Percentiles rank a stretch among this genome's conserved stretches.
These are phyloP conservation scores for Agaricus bisporus DNA, from an alignment of 768 basidiomycete species.

Conservation along the genomic window DNA sequence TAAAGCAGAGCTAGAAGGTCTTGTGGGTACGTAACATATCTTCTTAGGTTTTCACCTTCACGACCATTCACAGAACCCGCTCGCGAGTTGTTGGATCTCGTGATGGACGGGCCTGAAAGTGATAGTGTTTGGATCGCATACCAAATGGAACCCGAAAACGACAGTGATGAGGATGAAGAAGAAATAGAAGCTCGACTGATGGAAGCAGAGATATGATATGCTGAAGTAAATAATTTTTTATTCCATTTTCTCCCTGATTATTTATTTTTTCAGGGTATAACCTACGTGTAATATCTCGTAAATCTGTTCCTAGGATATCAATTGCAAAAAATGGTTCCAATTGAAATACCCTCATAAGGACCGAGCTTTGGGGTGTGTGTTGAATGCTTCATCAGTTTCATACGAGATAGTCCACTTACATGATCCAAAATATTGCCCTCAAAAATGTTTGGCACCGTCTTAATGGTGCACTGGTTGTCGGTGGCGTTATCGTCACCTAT, in stretches of 20 bases:
- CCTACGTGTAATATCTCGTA: background rate
- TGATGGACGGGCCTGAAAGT: slow-evolving; percentile 70
- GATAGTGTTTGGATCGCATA: slow-evolving; percentile 61
- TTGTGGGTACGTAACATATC: slow-evolving; percentile 37
- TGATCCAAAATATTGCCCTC: slow-evolving; percentile 48
- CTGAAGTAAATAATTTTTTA: background rate
- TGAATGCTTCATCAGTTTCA: background rate
- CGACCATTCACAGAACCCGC: slow-evolving; percentile 41
- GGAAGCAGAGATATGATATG: slow-evolving; percentile 18
- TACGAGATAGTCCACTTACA: slow-evolving; percentile 19
- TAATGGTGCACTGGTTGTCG: slow-evolving; percentile 47
- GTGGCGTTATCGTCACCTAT: slow-evolving; percentile 47
- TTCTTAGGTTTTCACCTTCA: slow-evolving; percentile 1
- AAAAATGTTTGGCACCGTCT: slow-evolving; percentile 48
- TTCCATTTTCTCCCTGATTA: background rate
- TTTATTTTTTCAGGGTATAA: background rate
- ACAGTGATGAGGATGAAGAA: slow-evolving; percentile 44
- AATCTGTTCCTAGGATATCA: slow-evolving; percentile 2
- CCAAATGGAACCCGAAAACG: slow-evolving; percentile 38
- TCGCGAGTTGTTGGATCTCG: slow-evolving; percentile 53
- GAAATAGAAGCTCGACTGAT: slow-evolving; percentile 50
- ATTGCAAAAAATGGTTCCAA: slow-evolving; percentile 41
- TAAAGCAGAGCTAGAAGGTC: slow-evolving; percentile 34
- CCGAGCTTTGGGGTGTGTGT: slow-evolving; percentile 31
- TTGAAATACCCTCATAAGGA: slow-evolving; percentile 44